Conservation (phyloP, 805 yeast genomes). For the Isabelozyma gotoi region DNA sequence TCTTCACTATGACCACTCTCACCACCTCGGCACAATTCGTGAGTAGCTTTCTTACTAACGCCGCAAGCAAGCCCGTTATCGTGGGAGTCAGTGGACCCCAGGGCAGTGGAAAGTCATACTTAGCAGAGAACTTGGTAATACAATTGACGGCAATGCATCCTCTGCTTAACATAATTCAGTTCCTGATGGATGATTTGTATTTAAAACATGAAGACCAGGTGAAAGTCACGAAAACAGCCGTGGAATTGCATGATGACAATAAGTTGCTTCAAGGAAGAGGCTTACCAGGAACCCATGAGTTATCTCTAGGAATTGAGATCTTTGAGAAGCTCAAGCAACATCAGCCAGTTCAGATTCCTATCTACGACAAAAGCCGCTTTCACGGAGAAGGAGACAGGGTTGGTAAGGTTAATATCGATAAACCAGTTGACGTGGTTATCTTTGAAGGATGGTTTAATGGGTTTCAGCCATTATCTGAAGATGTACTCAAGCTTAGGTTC, state of each 20-base stretch:
- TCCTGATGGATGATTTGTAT: slow-evolving; percentile 88
- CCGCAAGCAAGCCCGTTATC: slow-evolving; percentile 40
- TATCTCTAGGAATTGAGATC: slow-evolving; percentile 39
- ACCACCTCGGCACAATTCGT: neutral
- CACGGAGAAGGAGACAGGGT: slow-evolving; percentile 79
- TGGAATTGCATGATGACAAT: slow-evolving; percentile 35
- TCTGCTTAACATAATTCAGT: slow-evolving; percentile 36
- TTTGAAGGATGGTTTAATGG: slow-evolving; percentile 97
- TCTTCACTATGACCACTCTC: neutral
- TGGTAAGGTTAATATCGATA: slow-evolving; percentile 11
- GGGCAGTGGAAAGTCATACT: slow-evolving; percentile 74
- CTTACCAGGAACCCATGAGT: slow-evolving; percentile 91
- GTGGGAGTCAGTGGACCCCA: slow-evolving; percentile 71
- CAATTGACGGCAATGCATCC: slow-evolving; percentile 36
- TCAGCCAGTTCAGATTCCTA: slow-evolving; percentile 45
- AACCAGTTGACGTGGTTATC: slow-evolving; percentile 61
- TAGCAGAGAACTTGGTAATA: slow-evolving; percentile 42
- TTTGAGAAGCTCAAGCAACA: slow-evolving; percentile 22
- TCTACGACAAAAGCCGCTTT: slow-evolving; percentile 73
- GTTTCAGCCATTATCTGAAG: slow-evolving; percentile 38
- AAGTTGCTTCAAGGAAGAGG: slow-evolving; percentile 75
- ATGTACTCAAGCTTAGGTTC: slow-evolving; percentile 18
- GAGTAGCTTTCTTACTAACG: neutral
- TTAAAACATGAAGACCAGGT: slow-evolving; percentile 63
- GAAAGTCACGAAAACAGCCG: slow-evolving; percentile 33